These are phyloP conservation scores for Hyphodiscus sp. DNA, from an alignment of 2,329 filamentous ascomycete species.

Conservation along the genomic window DNA sequence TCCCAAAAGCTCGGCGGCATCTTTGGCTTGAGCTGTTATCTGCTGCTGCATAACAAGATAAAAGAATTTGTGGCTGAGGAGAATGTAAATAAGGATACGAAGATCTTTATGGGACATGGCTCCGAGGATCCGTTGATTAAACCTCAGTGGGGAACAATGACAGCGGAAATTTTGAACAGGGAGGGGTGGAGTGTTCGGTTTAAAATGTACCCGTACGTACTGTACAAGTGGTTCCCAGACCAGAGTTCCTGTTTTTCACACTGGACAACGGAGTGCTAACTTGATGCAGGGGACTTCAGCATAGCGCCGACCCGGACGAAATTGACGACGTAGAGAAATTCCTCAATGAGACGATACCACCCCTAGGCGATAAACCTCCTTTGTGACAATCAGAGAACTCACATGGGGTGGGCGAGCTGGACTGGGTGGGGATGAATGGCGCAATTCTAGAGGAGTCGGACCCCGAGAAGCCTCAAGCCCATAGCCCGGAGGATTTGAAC, in stretches of 20 bases:
- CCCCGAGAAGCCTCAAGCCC: no score
- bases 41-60: slow-evolving; percentile 63
- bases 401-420: not conserved
- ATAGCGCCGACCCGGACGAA: slow-evolving; percentile 72
- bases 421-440: not conserved
- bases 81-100: slow-evolving; percentile 65
- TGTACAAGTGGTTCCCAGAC: no score
- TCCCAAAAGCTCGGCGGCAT: slow-evolving; percentile 77
- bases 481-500: not conserved
- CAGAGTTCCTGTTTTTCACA: not conserved
- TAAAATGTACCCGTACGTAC: slow-evolving; percentile 65
- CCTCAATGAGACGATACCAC: slow-evolving; percentile 40
- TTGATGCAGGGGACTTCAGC: slow-evolving; percentile 54
- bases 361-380: slow-evolving; percentile 30
- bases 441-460: not conserved
- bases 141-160: slow-evolving; percentile 60
- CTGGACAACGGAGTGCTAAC: not conserved
- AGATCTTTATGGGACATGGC: slow-evolving; percentile 89
- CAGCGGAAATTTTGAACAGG: slow-evolving; percentile 59
- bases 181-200: slow-evolving; percentile 69
- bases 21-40: slow-evolving; percentile 76
- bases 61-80: slow-evolving; percentile 48
- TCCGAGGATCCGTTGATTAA: slow-evolving; percentile 66
- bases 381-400: slow-evolving; percentile 12
- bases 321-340: slow-evolving; percentile 72